Evolutionary conservation across 2,329 filamentous ascomycete genomes (phyloP).

Genomic region (Cladophialophora yegresii): DNA sequence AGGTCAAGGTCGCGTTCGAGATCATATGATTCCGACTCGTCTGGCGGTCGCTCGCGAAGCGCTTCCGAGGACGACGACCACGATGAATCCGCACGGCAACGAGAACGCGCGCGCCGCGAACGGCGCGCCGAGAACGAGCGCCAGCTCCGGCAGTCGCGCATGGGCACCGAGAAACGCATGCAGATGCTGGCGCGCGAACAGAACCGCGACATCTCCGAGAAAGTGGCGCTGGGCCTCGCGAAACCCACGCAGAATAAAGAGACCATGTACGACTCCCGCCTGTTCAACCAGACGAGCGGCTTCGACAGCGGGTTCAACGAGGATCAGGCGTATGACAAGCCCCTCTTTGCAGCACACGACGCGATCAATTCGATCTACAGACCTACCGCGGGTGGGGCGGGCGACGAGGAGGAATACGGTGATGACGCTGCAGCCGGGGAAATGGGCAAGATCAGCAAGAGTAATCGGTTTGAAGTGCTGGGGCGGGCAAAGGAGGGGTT

Average conservation of each 20-base stretch:
- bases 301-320: constrained; percentile 95
- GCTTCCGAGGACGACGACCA: constrained; percentile 65
- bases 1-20: constrained; percentile 9
- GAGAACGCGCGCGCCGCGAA: constrained; percentile 76
- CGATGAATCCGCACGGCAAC: constrained; percentile 71
- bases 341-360: constrained; percentile 92
- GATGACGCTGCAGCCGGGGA: constrained; percentile 78
- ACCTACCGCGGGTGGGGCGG: constrained; percentile 69
- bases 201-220: constrained; percentile 94
- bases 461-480: constrained; percentile 82
- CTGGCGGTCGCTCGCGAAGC: constrained; percentile 41
- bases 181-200: constrained; percentile 94
- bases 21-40: constrained; percentile 35
- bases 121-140: constrained; percentile 79
- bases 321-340: constrained; percentile 96
- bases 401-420: constrained; percentile 61
- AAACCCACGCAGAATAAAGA: constrained; percentile 92
- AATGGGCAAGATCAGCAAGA: constrained; percentile 85
- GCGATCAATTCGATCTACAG: constrained; percentile 93
- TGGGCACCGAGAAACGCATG: constrained; percentile 89
- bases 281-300: constrained; percentile 92
- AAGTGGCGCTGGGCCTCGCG: constrained; percentile 88
- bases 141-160: constrained; percentile 87
- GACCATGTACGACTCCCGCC: constrained; percentile 92
- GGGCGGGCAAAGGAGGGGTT: constrained; percentile 83